phyloP scores from a whole-genome alignment of 2,329 filamentous ascomycete species.

The Plenodomus biglobosus region DNA sequence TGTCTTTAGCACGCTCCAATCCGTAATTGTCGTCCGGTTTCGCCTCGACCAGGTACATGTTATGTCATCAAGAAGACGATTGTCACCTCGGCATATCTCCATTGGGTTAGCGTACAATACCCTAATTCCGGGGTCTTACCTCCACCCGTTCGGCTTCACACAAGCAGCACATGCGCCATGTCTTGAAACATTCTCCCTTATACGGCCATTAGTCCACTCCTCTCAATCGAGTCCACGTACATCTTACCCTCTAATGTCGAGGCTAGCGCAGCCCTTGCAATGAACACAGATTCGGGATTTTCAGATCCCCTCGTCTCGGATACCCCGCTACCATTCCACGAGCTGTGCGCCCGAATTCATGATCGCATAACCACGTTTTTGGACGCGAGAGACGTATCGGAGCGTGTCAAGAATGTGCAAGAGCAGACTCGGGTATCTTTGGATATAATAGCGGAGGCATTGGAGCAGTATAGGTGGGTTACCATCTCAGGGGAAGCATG shows the following conservation, averaged over 20 bases:
- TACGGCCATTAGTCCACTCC: conserved; percentile 20
- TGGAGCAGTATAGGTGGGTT: conserved; percentile 72
- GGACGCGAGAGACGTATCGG: conserved; percentile 57
- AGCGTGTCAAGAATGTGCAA: conserved; percentile 67
- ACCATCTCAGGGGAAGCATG: conserved; percentile 3
- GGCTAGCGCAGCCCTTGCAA: conserved; percentile 37
- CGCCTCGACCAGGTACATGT: too few relatives aligned
- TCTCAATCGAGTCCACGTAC: conserved; percentile 15
- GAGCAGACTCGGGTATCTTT: conserved; percentile 72
- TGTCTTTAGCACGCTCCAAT: too few relatives aligned
- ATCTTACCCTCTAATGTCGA: conserved; percentile 39
- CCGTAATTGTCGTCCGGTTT: too few relatives aligned
- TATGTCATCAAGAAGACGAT: too few relatives aligned
- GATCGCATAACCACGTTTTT: conserved; percentile 67
- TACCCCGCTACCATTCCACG: conserved; percentile 51
- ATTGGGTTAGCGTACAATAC: too few relatives aligned
- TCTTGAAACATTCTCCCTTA: conserved; percentile 19
- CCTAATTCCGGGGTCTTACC: conserved; percentile 22
- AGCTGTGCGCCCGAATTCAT: conserved; percentile 56
- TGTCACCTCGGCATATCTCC: too few relatives aligned
- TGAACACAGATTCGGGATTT: conserved; percentile 37
- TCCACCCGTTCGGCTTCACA: conserved; percentile 19
- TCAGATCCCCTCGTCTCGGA: conserved; percentile 42
- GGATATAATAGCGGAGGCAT: conserved; percentile 71
- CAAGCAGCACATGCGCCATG: conserved; percentile 24